phyloP scores from a whole-genome alignment of 306 rosid genomes.

The Gillenia trifoliata region DNA sequence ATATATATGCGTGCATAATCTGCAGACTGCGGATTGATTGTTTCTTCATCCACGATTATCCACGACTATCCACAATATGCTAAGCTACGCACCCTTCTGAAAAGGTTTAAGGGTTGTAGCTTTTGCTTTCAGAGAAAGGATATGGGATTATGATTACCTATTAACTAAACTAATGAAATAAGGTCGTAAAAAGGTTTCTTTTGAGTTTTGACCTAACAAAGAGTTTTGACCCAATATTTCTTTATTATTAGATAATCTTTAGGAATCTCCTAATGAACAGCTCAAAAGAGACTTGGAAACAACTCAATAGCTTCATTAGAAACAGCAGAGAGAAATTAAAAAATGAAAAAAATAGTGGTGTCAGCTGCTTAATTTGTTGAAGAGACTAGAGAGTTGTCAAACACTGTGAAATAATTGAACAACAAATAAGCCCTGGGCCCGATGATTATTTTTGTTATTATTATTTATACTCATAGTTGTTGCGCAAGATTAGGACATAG shows the following conservation, averaged over 20 bases:
- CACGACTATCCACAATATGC: background rate
- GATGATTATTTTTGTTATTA: background rate
- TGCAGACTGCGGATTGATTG: no score
- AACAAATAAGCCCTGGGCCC: background rate
- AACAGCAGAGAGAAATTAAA: background rate
- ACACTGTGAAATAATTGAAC: background rate
- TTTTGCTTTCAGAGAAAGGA: background rate
- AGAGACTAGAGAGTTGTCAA: background rate
- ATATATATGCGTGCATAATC: no score
- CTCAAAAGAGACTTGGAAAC: background rate
- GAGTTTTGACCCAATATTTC: background rate
- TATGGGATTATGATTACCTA: background rate
- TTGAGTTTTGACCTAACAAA: background rate
- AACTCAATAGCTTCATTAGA: background rate
- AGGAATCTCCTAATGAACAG: conserved; percentile 1
- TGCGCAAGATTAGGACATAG: conserved; percentile 15
- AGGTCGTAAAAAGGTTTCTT: background rate
- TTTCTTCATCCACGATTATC: no score
- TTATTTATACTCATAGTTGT: conserved; percentile 18
- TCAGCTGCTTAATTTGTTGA: no score
- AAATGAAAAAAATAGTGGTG: background rate
- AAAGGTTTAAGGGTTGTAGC: background rate
- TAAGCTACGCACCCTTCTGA: background rate
- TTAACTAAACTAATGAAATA: background rate
- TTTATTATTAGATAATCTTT: background rate